These are phyloP conservation scores for Sechiopsis laciniata DNA, from an alignment of 306 rosid species.

Conservation along the genomic window DNA sequence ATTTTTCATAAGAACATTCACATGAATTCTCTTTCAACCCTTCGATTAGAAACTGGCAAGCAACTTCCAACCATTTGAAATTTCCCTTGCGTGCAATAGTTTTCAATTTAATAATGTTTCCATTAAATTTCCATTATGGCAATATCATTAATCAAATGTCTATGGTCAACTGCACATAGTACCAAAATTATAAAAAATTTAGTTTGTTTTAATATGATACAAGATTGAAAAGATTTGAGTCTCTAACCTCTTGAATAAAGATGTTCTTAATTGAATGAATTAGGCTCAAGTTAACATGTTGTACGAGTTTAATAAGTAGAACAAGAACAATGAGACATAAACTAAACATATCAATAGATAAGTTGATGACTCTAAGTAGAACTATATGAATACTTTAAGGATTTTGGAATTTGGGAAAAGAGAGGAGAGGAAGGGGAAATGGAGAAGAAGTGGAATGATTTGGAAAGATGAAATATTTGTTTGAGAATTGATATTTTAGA, in stretches of 20 bases:
- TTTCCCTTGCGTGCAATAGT: neutral
- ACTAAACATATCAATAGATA: neutral
- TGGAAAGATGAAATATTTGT: too few relatives aligned
- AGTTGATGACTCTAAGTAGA: neutral
- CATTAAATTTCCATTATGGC: neutral
- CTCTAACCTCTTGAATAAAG: too few relatives aligned
- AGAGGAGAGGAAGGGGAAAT: too few relatives aligned
- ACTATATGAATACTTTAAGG: too few relatives aligned
- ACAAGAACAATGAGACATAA: neutral
- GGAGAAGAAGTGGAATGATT: too few relatives aligned
- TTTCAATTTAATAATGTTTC: neutral
- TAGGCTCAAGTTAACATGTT: too few relatives aligned
- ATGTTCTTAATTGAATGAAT: too few relatives aligned
- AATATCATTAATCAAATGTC: neutral
- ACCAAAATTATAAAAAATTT: neutral
- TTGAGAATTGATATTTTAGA: too few relatives aligned
- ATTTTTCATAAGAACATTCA: neutral
- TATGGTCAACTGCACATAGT: neutral
- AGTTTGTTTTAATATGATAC: too few relatives aligned
- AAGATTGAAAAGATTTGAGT: neutral
- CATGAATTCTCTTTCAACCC: neutral
- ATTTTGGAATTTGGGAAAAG: too few relatives aligned
- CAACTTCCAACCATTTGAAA: neutral
- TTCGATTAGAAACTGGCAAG: neutral
- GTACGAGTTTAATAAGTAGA: neutral